A percentile compares a stretch with the other conserved stretches of the same genome.
Evolutionary conservation across 140 eudicot species (phyloP).

Genomic region (Cichorium intybus): DNA sequence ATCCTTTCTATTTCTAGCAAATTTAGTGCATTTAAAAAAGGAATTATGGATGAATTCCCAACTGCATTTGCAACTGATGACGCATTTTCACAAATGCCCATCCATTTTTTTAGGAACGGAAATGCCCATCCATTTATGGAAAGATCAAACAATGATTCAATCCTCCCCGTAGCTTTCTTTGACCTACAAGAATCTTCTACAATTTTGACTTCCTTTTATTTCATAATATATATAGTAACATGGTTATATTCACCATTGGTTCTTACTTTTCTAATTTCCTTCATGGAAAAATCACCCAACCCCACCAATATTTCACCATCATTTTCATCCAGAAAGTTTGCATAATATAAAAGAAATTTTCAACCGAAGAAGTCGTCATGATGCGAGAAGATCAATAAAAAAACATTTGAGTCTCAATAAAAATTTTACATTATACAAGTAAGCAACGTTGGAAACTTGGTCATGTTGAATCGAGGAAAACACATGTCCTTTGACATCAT

Average conservation of each 20-base stretch:
- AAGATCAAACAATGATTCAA: constrained; percentile 10
- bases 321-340: constrained; percentile 10
- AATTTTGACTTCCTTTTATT: not conserved
- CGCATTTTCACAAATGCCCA: constrained; percentile 4
- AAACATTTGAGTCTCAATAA: not conserved
- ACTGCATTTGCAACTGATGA: constrained; percentile 29
- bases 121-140: constrained; percentile 6
- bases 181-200: constrained; percentile 1
- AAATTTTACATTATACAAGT: not conserved
- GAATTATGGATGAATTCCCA: constrained; percentile 11
- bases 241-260: not conserved
- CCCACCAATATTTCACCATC: constrained; percentile 35
- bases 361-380: constrained; percentile 3
- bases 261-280: constrained; percentile 9
- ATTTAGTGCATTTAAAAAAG: not conserved
- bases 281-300: constrained; percentile 18
- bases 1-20: not conserved
- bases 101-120: no score
- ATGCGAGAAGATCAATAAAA: not conserved
- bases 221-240: not conserved
- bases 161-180: not conserved
- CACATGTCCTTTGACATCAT: constrained; percentile 2
- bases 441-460: not conserved
- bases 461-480: not conserved
- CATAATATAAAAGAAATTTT: not conserved